phyloP scores from a whole-genome alignment of 257 asterid species.

The Solanum etuberosum region DNA sequence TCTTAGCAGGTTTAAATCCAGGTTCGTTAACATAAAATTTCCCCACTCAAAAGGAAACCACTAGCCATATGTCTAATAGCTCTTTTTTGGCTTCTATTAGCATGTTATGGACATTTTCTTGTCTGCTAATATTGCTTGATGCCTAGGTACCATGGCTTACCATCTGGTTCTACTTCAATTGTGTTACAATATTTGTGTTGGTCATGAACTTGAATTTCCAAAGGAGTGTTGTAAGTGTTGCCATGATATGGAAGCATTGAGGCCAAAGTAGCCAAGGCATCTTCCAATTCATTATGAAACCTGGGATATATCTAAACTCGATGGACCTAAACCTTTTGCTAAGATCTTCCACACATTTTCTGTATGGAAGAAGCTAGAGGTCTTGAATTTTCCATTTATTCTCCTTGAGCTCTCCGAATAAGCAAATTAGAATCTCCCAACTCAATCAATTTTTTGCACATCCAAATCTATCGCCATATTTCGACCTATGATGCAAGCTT shows the following conservation, averaged over 20 bases:
- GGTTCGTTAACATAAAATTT: too few species aligned
- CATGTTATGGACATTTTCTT: too few species aligned
- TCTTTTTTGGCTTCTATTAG: not conserved
- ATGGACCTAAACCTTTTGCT: not conserved
- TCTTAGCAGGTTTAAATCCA: not conserved
- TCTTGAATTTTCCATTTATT: not conserved
- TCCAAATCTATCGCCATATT: not conserved
- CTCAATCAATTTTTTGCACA: not conserved
- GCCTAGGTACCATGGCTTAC: too few species aligned
- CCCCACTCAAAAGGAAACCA: too few species aligned
- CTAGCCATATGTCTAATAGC: too few species aligned
- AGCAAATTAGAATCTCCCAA: not conserved
- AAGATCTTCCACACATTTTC: too few species aligned
- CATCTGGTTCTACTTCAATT: not conserved
- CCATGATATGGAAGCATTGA: not conserved
- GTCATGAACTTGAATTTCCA: not conserved
- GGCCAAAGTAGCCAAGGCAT: not conserved
- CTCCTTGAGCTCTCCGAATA: not conserved
- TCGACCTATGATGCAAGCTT: not conserved
- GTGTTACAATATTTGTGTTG: too few species aligned
- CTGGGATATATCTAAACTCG: not conserved
- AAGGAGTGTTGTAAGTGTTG: not conserved
- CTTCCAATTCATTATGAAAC: not conserved
- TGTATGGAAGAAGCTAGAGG: not conserved
- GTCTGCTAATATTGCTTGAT: not conserved